phyloP scores from a whole-genome alignment of 2,329 filamentous ascomycete species.

The Aspergillus sp. region DNA sequence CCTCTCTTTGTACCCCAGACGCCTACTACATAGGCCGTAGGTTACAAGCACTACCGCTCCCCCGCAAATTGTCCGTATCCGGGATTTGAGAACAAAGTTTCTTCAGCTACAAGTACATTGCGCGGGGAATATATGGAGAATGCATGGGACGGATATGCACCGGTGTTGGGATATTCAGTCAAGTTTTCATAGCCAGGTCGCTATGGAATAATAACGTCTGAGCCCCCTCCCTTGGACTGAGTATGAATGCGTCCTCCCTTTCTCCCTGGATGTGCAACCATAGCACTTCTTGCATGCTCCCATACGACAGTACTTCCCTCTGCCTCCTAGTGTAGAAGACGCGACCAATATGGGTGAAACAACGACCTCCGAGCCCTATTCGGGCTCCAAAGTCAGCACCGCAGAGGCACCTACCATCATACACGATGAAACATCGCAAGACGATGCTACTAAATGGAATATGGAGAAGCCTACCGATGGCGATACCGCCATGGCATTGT shows the following conservation, averaged over 20 bases:
- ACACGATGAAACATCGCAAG: slow-evolving; percentile 21
- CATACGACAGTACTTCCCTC: background rate
- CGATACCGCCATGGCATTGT: slow-evolving; percentile 46
- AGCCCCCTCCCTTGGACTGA: background rate
- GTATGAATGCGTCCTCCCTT: slow-evolving; percentile 41
- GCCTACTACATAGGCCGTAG: background rate
- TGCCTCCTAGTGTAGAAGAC: slow-evolving; percentile 13
- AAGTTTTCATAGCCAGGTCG: background rate
- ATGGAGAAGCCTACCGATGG: slow-evolving; percentile 29
- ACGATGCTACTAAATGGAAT: slow-evolving; percentile 18
- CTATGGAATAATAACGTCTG: background rate
- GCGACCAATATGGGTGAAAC: slow-evolving; percentile 35
- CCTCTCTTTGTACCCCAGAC: background rate
- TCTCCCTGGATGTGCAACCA: slow-evolving; percentile 20
- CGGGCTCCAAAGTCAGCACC: slow-evolving; percentile 15
- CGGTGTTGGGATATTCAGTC: background rate
- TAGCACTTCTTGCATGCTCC: background rate
- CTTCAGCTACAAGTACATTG: too few species aligned
- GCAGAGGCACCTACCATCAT: slow-evolving; percentile 16
- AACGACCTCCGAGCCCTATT: slow-evolving; percentile 1
- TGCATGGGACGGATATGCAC: background rate
- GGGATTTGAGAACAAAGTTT: background rate
- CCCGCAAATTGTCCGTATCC: background rate
- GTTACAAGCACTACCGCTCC: background rate
- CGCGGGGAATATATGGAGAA: background rate